These are phyloP conservation scores for Claviceps spartinae DNA, from an alignment of 2,329 filamentous ascomycete genomes.

Conservation along the genomic window DNA sequence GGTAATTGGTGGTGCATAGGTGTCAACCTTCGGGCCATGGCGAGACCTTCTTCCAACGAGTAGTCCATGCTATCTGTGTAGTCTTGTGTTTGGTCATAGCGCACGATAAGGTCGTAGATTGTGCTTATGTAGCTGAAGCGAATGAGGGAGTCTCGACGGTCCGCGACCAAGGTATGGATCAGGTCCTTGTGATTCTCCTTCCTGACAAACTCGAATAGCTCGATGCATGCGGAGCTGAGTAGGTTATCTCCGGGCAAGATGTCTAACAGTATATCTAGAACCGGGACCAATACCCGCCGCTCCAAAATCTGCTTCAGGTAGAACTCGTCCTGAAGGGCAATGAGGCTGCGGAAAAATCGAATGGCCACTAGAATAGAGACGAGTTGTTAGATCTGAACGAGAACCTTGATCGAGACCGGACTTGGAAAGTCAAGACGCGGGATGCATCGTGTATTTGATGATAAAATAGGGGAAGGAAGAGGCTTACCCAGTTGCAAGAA, in stretches of 20 bases:
- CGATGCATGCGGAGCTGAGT: constrained; percentile 82
- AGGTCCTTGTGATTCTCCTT: constrained; percentile 70
- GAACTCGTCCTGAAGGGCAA: constrained; percentile 79
- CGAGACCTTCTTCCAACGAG: constrained; percentile 57
- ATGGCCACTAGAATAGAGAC: constrained; percentile 51
- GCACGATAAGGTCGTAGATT: constrained; percentile 61
- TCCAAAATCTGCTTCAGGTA: constrained; percentile 77
- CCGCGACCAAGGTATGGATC: constrained; percentile 71
- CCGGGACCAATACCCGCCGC: constrained; percentile 68
- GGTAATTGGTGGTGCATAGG: constrained; percentile 49
- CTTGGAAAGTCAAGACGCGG: no score
- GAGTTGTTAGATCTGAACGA: not conserved
- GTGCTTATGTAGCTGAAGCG: constrained; percentile 71
- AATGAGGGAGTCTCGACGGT: constrained; percentile 65
- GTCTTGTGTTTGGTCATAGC: constrained; percentile 67
- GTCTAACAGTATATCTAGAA: constrained; percentile 69
- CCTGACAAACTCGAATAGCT: constrained; percentile 85
- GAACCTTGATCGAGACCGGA: no score
- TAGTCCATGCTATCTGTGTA: constrained; percentile 55
- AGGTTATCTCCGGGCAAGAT: constrained; percentile 89
- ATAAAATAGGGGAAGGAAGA: not conserved
- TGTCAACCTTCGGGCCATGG: constrained; percentile 29
- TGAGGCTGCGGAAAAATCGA: constrained; percentile 82
- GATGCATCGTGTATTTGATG: no score
- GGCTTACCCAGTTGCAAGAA: constrained; percentile 76